Percentiles rank a stretch among this genome's conserved stretches.
These are phyloP conservation scores for Leishmania lainsoni DNA, from an alignment of 208 protist genomes.

Conservation along the genomic window DNA sequence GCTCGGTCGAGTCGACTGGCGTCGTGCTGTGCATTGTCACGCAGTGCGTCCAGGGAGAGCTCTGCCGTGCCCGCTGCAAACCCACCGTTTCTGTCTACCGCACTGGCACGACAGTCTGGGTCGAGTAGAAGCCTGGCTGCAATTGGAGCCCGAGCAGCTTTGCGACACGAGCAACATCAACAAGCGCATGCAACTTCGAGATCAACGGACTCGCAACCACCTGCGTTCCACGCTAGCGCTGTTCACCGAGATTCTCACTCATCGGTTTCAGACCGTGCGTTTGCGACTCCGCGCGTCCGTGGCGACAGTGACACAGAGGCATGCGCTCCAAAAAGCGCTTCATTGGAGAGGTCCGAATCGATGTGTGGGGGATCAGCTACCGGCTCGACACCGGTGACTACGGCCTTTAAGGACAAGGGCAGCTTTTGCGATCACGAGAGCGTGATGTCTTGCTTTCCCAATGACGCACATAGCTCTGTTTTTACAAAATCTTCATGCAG, in stretches of 20 bases:
- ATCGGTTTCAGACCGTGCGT: neutral
- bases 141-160: slow-evolving; percentile 20
- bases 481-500: neutral
- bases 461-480: neutral
- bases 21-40: neutral
- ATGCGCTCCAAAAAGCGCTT: neutral
- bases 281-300: neutral
- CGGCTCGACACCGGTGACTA: neutral
- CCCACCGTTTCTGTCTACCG: neutral
- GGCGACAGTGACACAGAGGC: too few species aligned
- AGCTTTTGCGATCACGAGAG: neutral
- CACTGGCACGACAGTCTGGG: neutral
- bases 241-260: neutral
- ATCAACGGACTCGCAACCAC: neutral
- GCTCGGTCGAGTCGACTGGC: neutral
- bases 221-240: neutral
- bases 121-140: neutral
- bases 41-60: too few species aligned
- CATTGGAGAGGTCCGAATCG: neutral
- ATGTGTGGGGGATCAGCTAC: neutral
- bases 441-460: neutral
- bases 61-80: neutral
- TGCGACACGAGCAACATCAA: slow-evolving; percentile 17
- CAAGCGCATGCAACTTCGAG: neutral
- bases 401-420: neutral